Evolutionary conservation across 495 filamentous ascomycete species (phyloP).

Genomic region (Trypethelium eluteriae): DNA sequence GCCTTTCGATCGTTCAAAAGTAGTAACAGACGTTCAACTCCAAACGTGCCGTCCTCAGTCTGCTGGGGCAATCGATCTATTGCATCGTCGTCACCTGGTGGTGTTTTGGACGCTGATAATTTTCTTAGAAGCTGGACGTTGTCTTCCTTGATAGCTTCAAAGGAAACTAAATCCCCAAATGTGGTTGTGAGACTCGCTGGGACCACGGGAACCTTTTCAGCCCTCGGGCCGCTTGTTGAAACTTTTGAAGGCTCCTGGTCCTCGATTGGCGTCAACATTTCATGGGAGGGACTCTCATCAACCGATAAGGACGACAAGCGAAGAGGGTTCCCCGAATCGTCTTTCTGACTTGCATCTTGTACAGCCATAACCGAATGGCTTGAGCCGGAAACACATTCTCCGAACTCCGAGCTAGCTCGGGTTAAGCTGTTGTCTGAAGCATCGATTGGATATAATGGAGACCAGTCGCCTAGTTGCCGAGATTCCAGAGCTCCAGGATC

Average conservation of each 20-base stretch:
- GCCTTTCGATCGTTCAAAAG: neutral
- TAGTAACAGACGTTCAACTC: neutral
- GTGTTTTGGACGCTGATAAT: neutral
- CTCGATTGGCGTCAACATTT: too few relatives aligned
- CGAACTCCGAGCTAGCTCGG: neutral
- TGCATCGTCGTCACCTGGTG: neutral
- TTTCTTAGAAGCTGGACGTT: neutral
- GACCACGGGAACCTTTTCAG: too few relatives aligned
- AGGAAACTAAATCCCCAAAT: neutral
- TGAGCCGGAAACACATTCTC: too few relatives aligned
- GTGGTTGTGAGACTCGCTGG: too few relatives aligned
- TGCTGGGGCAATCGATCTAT: neutral
- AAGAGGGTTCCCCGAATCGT: too few relatives aligned
- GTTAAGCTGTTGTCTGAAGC: neutral
- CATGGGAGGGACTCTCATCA: too few relatives aligned
- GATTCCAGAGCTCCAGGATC: neutral
- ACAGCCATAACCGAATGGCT: too few relatives aligned
- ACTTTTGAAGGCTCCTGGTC: neutral
- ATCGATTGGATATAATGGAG: neutral
- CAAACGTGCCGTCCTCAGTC: neutral
- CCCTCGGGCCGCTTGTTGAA: neutral
- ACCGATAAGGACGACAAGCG: too few relatives aligned
- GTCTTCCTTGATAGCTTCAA: neutral
- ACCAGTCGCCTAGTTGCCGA: neutral
- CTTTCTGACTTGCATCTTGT: too few relatives aligned